These are phyloP conservation scores for Schwanniomyces etchellsii DNA, from an alignment of 1,139 yeast species.

Conservation along the genomic window DNA sequence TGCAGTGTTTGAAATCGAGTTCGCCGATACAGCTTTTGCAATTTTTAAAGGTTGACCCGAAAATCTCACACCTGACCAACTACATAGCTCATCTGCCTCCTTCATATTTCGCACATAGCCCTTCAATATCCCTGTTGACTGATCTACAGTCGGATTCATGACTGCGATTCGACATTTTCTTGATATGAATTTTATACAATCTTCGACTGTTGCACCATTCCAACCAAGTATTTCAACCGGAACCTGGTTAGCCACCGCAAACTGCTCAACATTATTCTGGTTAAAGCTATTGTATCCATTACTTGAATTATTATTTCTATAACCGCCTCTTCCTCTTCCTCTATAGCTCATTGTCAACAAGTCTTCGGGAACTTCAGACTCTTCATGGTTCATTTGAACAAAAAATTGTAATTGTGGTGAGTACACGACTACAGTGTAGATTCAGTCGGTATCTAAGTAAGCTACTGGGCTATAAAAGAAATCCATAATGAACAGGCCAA, in stretches of 20 bases:
- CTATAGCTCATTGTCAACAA: constrained; percentile 33
- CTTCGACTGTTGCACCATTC: constrained; percentile 73
- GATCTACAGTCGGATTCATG: constrained; percentile 39
- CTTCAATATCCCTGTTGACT: constrained; percentile 39
- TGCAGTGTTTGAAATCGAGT: constrained; percentile 15
- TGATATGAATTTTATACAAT: constrained; percentile 61
- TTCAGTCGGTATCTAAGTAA: too few relatives aligned
- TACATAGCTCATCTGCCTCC: constrained; percentile 56
- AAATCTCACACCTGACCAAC: constrained; percentile 73
- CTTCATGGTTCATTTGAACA: too few relatives aligned
- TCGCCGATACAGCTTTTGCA: constrained; percentile 27
- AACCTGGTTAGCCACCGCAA: constrained; percentile 28
- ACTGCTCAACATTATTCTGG: constrained; percentile 27
- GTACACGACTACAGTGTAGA: too few relatives aligned
- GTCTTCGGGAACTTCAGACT: too few relatives aligned
- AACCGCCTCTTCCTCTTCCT: constrained; percentile 44
- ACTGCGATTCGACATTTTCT: constrained; percentile 61
- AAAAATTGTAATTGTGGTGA: too few relatives aligned
- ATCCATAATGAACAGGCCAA: too few relatives aligned
- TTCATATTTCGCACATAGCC: constrained; percentile 52
- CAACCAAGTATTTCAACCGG: constrained; percentile 69
- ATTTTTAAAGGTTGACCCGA: constrained; percentile 69
- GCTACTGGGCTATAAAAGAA: too few relatives aligned
- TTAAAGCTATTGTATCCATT: constrained; percentile 12
- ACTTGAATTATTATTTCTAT: constrained; percentile 12